phyloP scores from a whole-genome alignment of 345 rosid species.

The Excoecaria cochinchinensis region DNA sequence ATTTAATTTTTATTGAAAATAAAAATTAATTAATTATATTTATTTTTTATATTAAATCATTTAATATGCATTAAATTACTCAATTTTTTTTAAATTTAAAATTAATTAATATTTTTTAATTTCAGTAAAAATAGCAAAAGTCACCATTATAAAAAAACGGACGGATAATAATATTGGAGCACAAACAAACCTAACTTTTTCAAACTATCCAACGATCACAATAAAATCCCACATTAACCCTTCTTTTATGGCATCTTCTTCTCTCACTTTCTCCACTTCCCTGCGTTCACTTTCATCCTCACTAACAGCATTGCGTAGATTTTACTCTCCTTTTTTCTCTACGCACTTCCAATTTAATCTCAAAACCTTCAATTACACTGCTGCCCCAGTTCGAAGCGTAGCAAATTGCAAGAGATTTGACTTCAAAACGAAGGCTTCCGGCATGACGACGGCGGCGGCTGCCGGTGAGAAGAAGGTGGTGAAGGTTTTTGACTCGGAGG shows the following conservation, averaged over 20 bases:
- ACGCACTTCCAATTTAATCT: not conserved
- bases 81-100: too few relatives aligned
- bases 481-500: slow-evolving; percentile 58
- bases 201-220: slow-evolving; percentile 2
- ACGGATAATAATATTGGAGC: too few relatives aligned
- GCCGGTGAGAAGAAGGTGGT: slow-evolving; percentile 39
- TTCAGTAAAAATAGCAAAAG: too few relatives aligned
- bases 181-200: not conserved
- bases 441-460: slow-evolving; percentile 10
- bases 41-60: too few relatives aligned
- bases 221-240: not conserved
- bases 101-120: too few relatives aligned
- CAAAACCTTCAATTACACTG: not conserved
- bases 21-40: too few relatives aligned
- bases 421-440: not conserved
- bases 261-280: not conserved
- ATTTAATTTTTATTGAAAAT: too few relatives aligned
- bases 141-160: too few relatives aligned
- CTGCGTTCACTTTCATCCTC: not conserved
- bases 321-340: not conserved
- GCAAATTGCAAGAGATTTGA: not conserved
- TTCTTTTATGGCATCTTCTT: slow-evolving; percentile 2
- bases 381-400: not conserved
- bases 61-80: too few relatives aligned
- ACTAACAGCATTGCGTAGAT: not conserved